Evolutionary conservation across 2,329 filamentous ascomycete genomes (phyloP).

Genomic region (Corynespora cassiicola): DNA sequence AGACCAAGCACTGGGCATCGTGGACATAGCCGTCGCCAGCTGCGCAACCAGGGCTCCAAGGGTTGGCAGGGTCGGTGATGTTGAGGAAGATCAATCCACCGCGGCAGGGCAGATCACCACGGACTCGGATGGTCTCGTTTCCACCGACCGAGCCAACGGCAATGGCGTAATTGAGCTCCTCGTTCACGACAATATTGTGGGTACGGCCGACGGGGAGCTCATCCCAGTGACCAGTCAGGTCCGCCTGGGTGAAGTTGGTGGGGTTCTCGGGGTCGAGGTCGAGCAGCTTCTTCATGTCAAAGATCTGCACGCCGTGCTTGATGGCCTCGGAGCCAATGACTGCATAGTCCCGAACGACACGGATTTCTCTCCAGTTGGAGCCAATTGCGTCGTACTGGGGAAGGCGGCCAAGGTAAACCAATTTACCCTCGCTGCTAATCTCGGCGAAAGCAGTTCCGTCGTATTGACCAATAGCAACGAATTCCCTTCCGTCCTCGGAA

Average conservation of each 20-base stretch:
- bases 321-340: slow-evolving; percentile 43
- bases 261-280: slow-evolving; percentile 29
- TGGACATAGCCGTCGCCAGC: slow-evolving; percentile 64
- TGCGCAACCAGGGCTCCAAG: slow-evolving; percentile 59
- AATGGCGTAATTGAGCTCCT: slow-evolving; percentile 35
- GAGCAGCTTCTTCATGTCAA: slow-evolving; percentile 61
- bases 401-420: slow-evolving; percentile 58
- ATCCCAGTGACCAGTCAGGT: slow-evolving; percentile 33
- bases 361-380: slow-evolving; percentile 59
- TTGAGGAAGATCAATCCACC: slow-evolving; percentile 64
- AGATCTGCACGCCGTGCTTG: slow-evolving; percentile 64
- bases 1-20: slow-evolving; percentile 64
- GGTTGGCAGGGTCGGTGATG: slow-evolving; percentile 59
- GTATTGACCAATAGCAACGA: slow-evolving; percentile 59
- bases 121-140: slow-evolving; percentile 31
- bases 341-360: slow-evolving; percentile 44
- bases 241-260: slow-evolving; percentile 29
- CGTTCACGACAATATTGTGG: slow-evolving; percentile 41
- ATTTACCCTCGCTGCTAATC: slow-evolving; percentile 54
- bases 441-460: slow-evolving; percentile 35
- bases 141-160: slow-evolving; percentile 34
- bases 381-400: slow-evolving; percentile 52
- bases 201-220: slow-evolving; percentile 35
- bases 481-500: slow-evolving; percentile 57
- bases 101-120: slow-evolving; percentile 46